Evolutionary conservation across 192 early-diverging fungal species (phyloP), one percentile per base, ranked within the genome.

Genomic region (Rhizophagus sp.): DNA sequence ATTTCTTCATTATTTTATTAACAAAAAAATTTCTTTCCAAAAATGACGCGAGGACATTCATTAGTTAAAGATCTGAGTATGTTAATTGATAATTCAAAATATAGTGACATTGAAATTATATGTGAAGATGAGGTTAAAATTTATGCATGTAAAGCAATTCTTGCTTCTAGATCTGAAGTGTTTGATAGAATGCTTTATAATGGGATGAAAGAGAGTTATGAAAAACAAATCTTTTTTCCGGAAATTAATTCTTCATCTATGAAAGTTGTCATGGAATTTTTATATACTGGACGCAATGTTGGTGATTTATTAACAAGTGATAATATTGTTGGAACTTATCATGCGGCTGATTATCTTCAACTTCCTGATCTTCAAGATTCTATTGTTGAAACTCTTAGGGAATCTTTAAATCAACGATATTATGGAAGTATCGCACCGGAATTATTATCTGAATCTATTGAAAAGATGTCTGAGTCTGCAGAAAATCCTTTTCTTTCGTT

Each of bases 161-260:
- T 75, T 2, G 73, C 73, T 33, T 52, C 73, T 19, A 24, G 73
- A 3, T 75, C 73, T 4, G 49, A 33, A 25, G 73, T 75, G 19
- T 34, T 75, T 19, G 73, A 75, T 62, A 52, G 57, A 36, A 30
- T 80, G 24, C 25, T 80, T 62, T 52, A 36, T 30, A 75, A 72
- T 30, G 72, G 72, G n/a, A 75, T 80, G 62, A 67, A 44, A 72
- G 79, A 80, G 62, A 52, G 75, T 3, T 15, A 75, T 10, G 39
- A 61, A 65, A 72, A 74, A 24, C 27, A 62, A 25, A 27, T 75
- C 27, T 30, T 30, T 22, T 75, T 75, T 39, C 73, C 73, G 4
- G 25, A 75, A 27, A 61, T 75, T 33, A 27, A 75, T n/a, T 30
- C 57, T 10, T 13, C 19, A 10, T n/a, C 49, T 10, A 57, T 75